Evolutionary conservation across 768 basidiomycete genomes (phyloP), one percentile per base, ranked within the genome.

Genomic region (Mycena alexandri): DNA sequence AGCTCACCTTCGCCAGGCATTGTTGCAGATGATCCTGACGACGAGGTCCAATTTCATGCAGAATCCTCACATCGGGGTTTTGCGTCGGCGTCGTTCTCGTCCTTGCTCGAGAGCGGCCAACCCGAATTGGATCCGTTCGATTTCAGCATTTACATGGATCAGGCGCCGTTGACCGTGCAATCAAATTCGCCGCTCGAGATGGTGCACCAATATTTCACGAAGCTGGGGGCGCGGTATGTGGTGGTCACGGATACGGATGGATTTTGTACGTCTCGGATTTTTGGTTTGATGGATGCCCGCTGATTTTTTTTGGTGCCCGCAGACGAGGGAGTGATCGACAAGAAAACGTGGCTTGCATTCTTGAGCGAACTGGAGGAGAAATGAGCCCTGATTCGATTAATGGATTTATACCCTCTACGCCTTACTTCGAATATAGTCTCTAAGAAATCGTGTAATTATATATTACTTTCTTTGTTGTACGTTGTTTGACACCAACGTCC

Each of bases 261-360:
- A 8, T 79, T 89, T 50, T 99, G 94, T 95, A 75, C 25, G 65
- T 56, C 19, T 52, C 16, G 75, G 90, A 76, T 29, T 25, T 21
- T 54, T n/a, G n/a, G 19, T 19, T 46, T 5, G 24, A 11, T 9
- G 33, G 0, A 48, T 36, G 17, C 51, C 54, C 60, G 25, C 54
- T 58, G 13, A 64, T 21, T 17, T 12, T 29, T n/a, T 33, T 64
- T 29, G 41, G 17, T 9, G 38, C 64, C 12, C 12, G 13, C 73
- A 95, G 94, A 96, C 74, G 89, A 93, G 73, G 98, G 98, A 10
- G 84, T 96, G 12, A 93, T 99, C 61, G 92, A 95, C 77, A 98
- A 98, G 85, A 96, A 97, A 80, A 88, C 87, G 0, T 99, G 96
- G 95, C 86, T 99, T 29, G 91, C 87, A 9, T 97, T 97, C 80